phyloP scores from a whole-genome alignment of 148 eudicot genomes.

The Salicornia ramosissima region DNA sequence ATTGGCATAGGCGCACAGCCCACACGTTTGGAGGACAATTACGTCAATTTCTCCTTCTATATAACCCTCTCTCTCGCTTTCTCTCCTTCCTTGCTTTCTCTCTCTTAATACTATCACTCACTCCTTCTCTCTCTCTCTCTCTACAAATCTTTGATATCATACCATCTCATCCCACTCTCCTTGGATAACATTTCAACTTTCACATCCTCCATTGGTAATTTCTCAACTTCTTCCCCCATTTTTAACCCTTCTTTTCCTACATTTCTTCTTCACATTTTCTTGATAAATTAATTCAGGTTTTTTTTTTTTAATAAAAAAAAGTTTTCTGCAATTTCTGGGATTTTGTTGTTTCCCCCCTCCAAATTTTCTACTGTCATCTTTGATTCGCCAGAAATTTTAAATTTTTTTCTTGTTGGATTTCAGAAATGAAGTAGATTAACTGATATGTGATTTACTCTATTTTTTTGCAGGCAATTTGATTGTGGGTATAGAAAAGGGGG shows the following conservation, averaged over 20 bases:
- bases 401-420: no score
- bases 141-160: neutral
- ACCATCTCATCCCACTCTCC: neutral
- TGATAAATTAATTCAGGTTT: no score
- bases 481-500: neutral
- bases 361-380: no score
- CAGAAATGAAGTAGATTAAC: no score
- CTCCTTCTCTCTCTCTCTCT: constrained; percentile 15
- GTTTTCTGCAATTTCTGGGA: no score
- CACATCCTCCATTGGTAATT: constrained; percentile 1
- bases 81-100: neutral
- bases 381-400: no score
- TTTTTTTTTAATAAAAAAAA: no score
- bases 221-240: neutral
- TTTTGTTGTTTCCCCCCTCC: no score
- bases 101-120: neutral
- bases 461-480: constrained; percentile 29
- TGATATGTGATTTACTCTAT: neutral
- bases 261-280: neutral
- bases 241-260: neutral
- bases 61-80: constrained; percentile 14
- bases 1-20: neutral
- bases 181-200: constrained; percentile 10
- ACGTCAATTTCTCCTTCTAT: constrained; percentile 37
- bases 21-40: constrained; percentile 35